phyloP scores from a whole-genome alignment of 169 alveolate genomes.

The Plasmodium cynomolgi region DNA sequence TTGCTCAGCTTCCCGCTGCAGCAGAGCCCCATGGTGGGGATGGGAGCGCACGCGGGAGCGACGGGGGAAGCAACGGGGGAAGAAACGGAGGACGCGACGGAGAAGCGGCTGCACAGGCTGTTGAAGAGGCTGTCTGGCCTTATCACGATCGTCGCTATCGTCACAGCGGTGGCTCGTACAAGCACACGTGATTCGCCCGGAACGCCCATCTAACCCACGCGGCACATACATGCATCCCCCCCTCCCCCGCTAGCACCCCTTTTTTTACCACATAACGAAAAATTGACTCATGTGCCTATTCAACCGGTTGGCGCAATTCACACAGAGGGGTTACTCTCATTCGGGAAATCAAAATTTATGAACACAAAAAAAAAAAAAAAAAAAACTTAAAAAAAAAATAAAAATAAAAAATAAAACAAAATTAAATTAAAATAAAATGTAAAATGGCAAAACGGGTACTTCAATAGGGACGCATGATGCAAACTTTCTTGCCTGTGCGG shows the following conservation, averaged over 20 bases:
- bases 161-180: neutral
- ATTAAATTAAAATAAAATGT: neutral
- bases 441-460: neutral
- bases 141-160: neutral
- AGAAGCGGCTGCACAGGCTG: neutral
- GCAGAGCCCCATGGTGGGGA: neutral
- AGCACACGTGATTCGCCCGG: neutral
- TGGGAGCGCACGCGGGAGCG: neutral
- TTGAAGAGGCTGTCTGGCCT: neutral
- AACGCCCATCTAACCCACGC: neutral
- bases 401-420: neutral
- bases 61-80: too few species aligned
- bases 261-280: neutral
- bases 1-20: neutral
- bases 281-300: neutral
- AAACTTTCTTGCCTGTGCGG: neutral
- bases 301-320: neutral
- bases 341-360: neutral
- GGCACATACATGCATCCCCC: neutral
- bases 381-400: neutral
- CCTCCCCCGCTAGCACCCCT: neutral
- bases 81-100: neutral
- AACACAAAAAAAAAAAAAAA: neutral
- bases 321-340: neutral
- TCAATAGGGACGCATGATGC: neutral